Percentiles rank a stretch among this genome's conserved stretches.
Evolutionary conservation across 345 rosid genomes (phyloP).

Genomic region (Acer yangbiense): DNA sequence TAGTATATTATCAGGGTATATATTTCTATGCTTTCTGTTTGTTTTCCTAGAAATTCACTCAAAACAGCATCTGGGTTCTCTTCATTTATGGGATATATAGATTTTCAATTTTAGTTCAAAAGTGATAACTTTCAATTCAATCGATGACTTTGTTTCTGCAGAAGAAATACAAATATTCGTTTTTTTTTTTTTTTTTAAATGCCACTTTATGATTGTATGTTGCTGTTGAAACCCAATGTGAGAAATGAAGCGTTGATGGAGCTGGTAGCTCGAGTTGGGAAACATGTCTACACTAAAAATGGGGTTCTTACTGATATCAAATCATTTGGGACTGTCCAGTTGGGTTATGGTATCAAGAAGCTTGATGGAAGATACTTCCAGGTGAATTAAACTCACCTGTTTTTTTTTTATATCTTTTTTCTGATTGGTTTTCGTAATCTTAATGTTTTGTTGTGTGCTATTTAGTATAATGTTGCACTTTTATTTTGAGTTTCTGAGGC

Average conservation of each 20-base stretch:
- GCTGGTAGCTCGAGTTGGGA: constrained; percentile 63
- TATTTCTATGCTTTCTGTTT: neutral
- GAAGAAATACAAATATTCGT: neutral
- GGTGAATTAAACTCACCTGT: constrained; percentile 33
- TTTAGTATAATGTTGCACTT: neutral
- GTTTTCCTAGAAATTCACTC: neutral
- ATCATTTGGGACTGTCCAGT: constrained; percentile 41
- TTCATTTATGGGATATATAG: neutral
- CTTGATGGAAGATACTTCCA: constrained; percentile 73
- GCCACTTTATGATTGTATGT: constrained; percentile 95
- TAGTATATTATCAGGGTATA: neutral
- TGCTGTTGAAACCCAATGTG: constrained; percentile 72
- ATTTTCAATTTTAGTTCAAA: neutral
- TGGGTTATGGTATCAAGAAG: constrained; percentile 89
- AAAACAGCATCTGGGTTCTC: neutral
- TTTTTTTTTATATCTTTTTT: neutral
- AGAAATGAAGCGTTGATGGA: constrained; percentile 57
- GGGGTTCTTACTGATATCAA: too few relatives aligned
- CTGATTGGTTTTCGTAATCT: neutral
- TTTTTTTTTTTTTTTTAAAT: constrained; percentile 31
- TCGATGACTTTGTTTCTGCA: neutral
- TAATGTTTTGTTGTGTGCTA: neutral
- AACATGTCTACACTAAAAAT: too few relatives aligned
- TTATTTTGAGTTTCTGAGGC: neutral
- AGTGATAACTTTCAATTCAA: neutral